phyloP scores from a whole-genome alignment of 805 yeast species.

The Yarrowia phangngaensis region DNA sequence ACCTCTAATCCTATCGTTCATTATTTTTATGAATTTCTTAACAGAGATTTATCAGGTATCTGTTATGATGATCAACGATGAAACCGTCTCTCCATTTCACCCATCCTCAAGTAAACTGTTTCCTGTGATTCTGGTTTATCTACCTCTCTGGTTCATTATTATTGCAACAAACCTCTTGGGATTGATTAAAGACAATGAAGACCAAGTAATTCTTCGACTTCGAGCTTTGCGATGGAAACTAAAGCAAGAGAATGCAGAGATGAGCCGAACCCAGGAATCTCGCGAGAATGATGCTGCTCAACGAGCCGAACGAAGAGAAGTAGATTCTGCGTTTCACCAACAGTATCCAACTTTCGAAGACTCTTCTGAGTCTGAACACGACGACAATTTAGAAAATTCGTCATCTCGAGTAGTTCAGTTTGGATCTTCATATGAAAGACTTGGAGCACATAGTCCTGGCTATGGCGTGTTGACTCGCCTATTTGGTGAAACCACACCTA shows the following conservation, averaged over 20 bases:
- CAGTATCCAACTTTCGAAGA: slow-evolving; percentile 18
- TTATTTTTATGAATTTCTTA: slow-evolving; percentile 27
- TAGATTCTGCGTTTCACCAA: slow-evolving; percentile 10
- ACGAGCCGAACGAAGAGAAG: slow-evolving; percentile 3
- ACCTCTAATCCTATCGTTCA: slow-evolving; percentile 30
- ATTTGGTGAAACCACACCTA: slow-evolving; percentile 18
- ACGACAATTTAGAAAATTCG: neutral
- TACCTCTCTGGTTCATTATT: slow-evolving; percentile 32
- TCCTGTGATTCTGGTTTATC: slow-evolving; percentile 33
- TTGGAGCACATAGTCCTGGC: no score
- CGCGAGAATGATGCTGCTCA: slow-evolving; percentile 14
- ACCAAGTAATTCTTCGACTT: slow-evolving; percentile 30
- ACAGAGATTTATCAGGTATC: slow-evolving; percentile 17
- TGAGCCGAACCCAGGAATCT: slow-evolving; percentile 9
- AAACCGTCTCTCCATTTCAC: slow-evolving; percentile 33
- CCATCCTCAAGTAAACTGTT: slow-evolving; percentile 30
- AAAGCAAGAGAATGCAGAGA: slow-evolving; percentile 22
- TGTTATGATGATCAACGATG: slow-evolving; percentile 28
- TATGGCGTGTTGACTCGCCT: slow-evolving; percentile 13
- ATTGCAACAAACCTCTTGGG: slow-evolving; percentile 34
- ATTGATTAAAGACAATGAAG: slow-evolving; percentile 33
- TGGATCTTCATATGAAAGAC: slow-evolving; percentile 8
- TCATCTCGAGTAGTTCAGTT: slow-evolving; percentile 1
- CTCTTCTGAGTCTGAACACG: slow-evolving; percentile 12
- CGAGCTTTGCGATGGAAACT: slow-evolving; percentile 23